These are phyloP conservation scores for maize (Zea mays) DNA, from an alignment of 176 grass and related monocot species.

Conservation along the genomic window Zm-B73-REFERENCE-NAM-5.0 NC_050101.1:144558001-144558500, in stretches of 20 bases:
- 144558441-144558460: neutral
- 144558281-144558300: neutral
- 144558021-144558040: neutral
- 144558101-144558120: slow-evolving; percentile 1
- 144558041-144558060: neutral
- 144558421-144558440: neutral
- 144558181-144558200: slow-evolving; percentile 73
- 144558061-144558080: neutral
- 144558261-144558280: neutral
- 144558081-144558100: neutral
- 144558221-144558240: slow-evolving; percentile 23
- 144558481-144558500: neutral
- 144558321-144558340: neutral
- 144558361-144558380: neutral
- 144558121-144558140: neutral
- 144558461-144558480: neutral
- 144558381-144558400: neutral
- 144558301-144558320: neutral
- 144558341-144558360: neutral
- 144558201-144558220: slow-evolving; percentile 44
- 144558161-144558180: slow-evolving; percentile 57
- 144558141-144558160: neutral
- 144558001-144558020: neutral
- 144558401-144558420: neutral
- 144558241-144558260: slow-evolving; percentile 10